Conservation (phyloP, 371 early-diverging fungal genomes). For the Rhizopus stolonifer region DNA sequence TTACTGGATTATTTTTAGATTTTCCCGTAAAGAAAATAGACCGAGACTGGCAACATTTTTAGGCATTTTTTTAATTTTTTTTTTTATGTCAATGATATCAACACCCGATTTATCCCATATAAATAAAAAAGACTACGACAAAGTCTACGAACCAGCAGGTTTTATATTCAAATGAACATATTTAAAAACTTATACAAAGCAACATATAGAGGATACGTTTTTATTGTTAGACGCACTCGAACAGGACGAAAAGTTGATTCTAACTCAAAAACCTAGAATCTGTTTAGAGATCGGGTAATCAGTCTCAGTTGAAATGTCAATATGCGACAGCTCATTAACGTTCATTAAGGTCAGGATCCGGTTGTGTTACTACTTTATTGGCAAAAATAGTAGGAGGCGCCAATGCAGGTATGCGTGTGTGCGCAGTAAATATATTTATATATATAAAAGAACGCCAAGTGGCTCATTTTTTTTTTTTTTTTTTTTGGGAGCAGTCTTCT, state of each 20-base stretch:
- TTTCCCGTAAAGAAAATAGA: not conserved
- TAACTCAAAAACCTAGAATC: slow-evolving; percentile 56
- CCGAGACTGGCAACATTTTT: slow-evolving; percentile 1
- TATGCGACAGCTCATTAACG: not conserved
- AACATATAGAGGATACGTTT: slow-evolving; percentile 82
- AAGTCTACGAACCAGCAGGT: slow-evolving; percentile 89
- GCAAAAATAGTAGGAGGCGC: slow-evolving; percentile 52
- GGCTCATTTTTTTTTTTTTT: not conserved
- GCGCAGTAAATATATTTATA: too few species aligned
- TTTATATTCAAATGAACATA: not conserved
- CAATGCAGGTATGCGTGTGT: slow-evolving; percentile 42
- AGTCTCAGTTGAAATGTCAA: not conserved
- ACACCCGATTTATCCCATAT: slow-evolving; percentile 79
- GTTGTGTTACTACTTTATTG: slow-evolving; percentile 80
- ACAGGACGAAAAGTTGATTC: slow-evolving; percentile 58
- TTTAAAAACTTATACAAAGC: too few species aligned
- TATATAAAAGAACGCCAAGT: too few species aligned
- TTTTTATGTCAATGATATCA: slow-evolving; percentile 54
- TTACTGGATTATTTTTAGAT: slow-evolving; percentile 4
- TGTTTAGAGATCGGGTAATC: slow-evolving; percentile 84
- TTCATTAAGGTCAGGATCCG: slow-evolving; percentile 76
- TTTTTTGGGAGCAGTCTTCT: slow-evolving; percentile 37
- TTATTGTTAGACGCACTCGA: slow-evolving; percentile 89
- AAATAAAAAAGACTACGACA: slow-evolving; percentile 59
- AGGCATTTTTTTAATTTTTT: slow-evolving; percentile 4